These are phyloP conservation scores for Trichophyton mentagrophytes DNA, from an alignment of 2,329 filamentous ascomycete genomes.

Conservation along the genomic window DNA sequence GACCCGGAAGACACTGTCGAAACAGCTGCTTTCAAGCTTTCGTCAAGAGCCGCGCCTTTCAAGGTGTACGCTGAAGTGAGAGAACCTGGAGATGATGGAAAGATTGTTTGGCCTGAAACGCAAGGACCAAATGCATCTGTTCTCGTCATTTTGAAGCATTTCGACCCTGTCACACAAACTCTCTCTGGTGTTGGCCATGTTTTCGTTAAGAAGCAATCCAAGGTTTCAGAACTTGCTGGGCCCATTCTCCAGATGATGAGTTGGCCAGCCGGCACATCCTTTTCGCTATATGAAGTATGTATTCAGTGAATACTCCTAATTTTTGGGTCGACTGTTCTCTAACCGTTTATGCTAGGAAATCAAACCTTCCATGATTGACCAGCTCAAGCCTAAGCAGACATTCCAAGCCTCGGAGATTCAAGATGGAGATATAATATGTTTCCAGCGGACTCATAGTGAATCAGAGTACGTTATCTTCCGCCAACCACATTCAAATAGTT, in stretches of 20 bases:
- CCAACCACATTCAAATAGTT: not conserved
- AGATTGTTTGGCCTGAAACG: conserved; percentile 51
- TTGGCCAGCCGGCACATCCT: conserved; percentile 64
- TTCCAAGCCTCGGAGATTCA: conserved; percentile 87
- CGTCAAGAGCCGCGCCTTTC: conserved; percentile 52
- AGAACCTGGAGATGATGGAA: conserved; percentile 56
- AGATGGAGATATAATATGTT: conserved; percentile 93
- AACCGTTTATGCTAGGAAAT: conserved; percentile 52
- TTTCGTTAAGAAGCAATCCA: conserved; percentile 78
- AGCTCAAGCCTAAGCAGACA: conserved; percentile 79
- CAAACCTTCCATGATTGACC: conserved; percentile 94
- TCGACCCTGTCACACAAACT: conserved; percentile 63
- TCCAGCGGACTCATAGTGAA: conserved; percentile 54
- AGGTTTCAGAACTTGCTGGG: conserved; percentile 70
- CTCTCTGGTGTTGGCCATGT: conserved; percentile 68
- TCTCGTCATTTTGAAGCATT: conserved; percentile 84
- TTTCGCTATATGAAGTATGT: conserved; percentile 63
- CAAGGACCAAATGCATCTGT: conserved; percentile 43
- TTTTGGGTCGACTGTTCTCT: conserved; percentile 5
- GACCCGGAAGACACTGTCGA: conserved; percentile 66
- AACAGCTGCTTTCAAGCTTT: conserved; percentile 57
- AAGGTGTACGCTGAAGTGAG: conserved; percentile 78
- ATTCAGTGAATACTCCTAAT: not conserved
- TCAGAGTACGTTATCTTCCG: conserved; percentile 17
- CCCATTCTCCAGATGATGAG: conserved; percentile 70